Evolutionary conservation across 805 yeast species (phyloP).

Genomic region (Danielia reshetovae): DNA sequence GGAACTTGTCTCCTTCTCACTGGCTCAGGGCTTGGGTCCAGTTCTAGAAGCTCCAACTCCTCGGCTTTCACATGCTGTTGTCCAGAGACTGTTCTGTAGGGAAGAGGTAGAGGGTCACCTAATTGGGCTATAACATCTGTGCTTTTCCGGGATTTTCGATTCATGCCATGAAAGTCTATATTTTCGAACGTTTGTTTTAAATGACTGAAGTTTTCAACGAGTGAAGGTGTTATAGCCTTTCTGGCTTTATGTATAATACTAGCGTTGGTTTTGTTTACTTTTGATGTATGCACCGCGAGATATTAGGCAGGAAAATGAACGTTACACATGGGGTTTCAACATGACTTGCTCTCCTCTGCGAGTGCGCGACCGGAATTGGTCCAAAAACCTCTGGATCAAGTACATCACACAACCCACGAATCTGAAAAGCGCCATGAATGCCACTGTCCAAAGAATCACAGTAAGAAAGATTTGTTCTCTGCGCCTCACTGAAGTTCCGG

Average conservation of each 20-base stretch:
- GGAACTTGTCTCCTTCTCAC: not conserved
- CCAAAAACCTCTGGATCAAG: constrained; percentile 35
- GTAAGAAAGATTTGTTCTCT: constrained; percentile 43
- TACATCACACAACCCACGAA: constrained; percentile 51
- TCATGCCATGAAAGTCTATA: constrained; percentile 12
- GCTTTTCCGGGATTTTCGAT: constrained; percentile 12
- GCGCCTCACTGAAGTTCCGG: constrained; percentile 25
- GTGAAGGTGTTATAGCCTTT: too few species aligned
- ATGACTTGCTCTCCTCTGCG: not conserved
- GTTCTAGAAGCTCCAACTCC: constrained; percentile 11
- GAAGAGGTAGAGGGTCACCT: constrained; percentile 37
- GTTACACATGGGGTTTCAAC: not conserved
- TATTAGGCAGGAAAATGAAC: not conserved
- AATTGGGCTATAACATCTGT: constrained; percentile 18
- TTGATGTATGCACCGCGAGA: not conserved
- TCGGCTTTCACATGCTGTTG: constrained; percentile 10
- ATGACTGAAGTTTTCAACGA: too few species aligned
- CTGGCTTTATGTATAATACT: too few species aligned
- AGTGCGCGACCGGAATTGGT: constrained; percentile 20
- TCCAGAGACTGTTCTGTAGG: constrained; percentile 21
- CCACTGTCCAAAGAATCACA: constrained; percentile 59
- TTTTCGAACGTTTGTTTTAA: too few species aligned
- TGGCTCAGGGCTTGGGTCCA: constrained; percentile 3
- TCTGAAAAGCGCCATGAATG: constrained; percentile 55
- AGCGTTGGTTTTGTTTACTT: constrained; percentile 1